Base-by-base conservation (phyloP, 1,139 yeast genomes). In the Entelexis paramagnoliae region DNA sequence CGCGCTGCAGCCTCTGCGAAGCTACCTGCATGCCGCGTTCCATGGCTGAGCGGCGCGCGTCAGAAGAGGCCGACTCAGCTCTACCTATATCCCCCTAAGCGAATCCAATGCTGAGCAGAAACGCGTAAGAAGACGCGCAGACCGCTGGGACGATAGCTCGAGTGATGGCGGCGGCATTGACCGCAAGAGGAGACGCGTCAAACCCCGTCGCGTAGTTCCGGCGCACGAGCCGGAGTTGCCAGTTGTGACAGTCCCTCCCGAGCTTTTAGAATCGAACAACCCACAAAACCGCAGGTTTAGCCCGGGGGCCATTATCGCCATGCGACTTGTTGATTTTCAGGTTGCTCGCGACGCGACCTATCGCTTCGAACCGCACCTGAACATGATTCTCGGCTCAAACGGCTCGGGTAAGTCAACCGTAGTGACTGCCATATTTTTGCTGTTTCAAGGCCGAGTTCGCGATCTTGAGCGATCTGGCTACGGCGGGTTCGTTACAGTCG, bases 381-480 rank as follows among this genome's bases (percentile, higher is more conserved):
- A 93, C 65, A 80, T 93, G 86, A 84, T 93, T 54, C 84, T 91
- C 51, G 98, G 97, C 0, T 97, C 98, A 7, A 93, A 93, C 64
- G 99, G 99, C 38, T 80, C 96, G 0, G 99, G 99, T 7, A 93
- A 93, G 64, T 81, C 93, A 47, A 87, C 98, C 0, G 78, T 91
- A 60, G 95, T 91, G 7, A 87, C 96, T 54, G 97, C 97, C 0
- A 79, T 91, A 1, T 91, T 96, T 65, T 72, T 93, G 39, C 96
- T 96, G 0, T 70, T 93, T 16, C 93, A 83, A 1, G 97, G 97
- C 2, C 79, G 76, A 4, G 28, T 47, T 55, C 77, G 89, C 7
- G 86, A 81, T 34, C 72, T 81, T 44, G 77, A 89, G 57, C 77
- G 96, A 49, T 24, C 38, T 2, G 26, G 30, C 19, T 41, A 53